A percentile compares a stretch with the other conserved stretches of the same genome.
These are phyloP conservation scores for Flaveria floridana DNA, from an alignment of 140 eudicot genomes.

Conservation along the genomic window DNA sequence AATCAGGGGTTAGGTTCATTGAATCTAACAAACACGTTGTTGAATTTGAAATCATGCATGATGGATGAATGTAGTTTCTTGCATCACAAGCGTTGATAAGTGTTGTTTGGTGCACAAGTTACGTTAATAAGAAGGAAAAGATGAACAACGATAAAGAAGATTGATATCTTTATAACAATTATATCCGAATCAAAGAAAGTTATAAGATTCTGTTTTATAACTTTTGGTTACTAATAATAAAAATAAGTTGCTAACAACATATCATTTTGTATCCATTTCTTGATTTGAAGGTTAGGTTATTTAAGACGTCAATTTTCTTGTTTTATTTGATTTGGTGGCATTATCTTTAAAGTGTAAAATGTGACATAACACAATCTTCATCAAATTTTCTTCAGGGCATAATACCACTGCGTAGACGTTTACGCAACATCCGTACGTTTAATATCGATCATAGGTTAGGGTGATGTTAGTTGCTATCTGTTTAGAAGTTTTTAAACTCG, in stretches of 20 bases:
- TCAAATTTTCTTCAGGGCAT: background rate
- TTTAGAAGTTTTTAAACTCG: background rate
- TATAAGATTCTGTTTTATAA: too few relatives aligned
- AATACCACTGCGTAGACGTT: too few relatives aligned
- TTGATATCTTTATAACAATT: background rate
- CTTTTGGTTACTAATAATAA: background rate
- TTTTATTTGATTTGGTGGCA: background rate
- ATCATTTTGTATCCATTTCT: background rate
- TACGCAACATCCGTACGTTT: background rate
- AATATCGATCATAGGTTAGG: background rate
- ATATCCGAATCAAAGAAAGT: too few relatives aligned
- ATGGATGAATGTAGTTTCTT: conserved; percentile 22
- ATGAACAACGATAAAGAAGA: conserved; percentile 8
- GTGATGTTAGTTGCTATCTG: background rate
- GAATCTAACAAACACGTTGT: background rate
- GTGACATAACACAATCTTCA: conserved; percentile 8
- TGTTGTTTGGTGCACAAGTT: conserved; percentile 35
- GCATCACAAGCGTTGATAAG: conserved; percentile 22
- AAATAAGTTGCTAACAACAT: background rate
- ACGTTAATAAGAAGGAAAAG: conserved; percentile 27
- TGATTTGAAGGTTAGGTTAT: background rate
- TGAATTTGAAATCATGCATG: background rate
- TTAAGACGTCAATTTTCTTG: background rate
- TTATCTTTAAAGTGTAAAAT: conserved; percentile 1
- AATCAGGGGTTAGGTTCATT: background rate